Percentiles rank a stretch among this genome's conserved stretches.
These are phyloP conservation scores for Phytopythium sindhum DNA, from an alignment of 352 stramenopile genomes.

Conservation along the genomic window DNA sequence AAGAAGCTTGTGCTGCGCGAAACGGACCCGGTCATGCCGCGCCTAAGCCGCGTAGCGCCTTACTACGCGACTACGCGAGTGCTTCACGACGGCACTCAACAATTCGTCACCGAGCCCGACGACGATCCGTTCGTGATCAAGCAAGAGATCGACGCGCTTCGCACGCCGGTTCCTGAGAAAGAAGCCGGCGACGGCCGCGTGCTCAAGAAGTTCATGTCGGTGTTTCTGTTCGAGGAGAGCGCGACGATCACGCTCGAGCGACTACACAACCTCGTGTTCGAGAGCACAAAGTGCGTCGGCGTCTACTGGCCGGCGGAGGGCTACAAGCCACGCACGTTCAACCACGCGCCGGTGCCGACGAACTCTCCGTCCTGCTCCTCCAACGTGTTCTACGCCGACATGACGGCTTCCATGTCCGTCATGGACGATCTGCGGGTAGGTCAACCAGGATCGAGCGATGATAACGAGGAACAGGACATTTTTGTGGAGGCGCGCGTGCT, in stretches of 20 bases:
- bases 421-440: constrained; percentile 19
- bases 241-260: constrained; percentile 29
- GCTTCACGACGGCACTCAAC: constrained; percentile 47
- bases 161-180: constrained; percentile 10
- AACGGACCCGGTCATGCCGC: constrained; percentile 33
- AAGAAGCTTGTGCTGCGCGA: constrained; percentile 48
- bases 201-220: constrained; percentile 63
- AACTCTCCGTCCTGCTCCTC: constrained; percentile 9
- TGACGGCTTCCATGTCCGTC: constrained; percentile 37
- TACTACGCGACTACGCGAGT: constrained; percentile 41
- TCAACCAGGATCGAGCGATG: neutral
- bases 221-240: constrained; percentile 57
- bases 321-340: constrained; percentile 32
- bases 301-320: constrained; percentile 49
- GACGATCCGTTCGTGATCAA: constrained; percentile 30
- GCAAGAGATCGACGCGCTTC: constrained; percentile 26
- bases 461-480: constrained; percentile 23
- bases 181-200: constrained; percentile 40
- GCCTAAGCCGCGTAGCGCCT: constrained; percentile 16
- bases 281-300: constrained; percentile 45
- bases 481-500: constrained; percentile 58
- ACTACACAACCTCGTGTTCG: constrained; percentile 38
- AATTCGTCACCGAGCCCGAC: constrained; percentile 25
- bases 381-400: constrained; percentile 46
- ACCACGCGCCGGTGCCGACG: constrained; percentile 21